A percentile compares a stretch with the other conserved stretches of the same genome.
Evolutionary conservation across 805 yeast genomes (phyloP).

Genomic region (Scheffersomyces amazonensis): DNA sequence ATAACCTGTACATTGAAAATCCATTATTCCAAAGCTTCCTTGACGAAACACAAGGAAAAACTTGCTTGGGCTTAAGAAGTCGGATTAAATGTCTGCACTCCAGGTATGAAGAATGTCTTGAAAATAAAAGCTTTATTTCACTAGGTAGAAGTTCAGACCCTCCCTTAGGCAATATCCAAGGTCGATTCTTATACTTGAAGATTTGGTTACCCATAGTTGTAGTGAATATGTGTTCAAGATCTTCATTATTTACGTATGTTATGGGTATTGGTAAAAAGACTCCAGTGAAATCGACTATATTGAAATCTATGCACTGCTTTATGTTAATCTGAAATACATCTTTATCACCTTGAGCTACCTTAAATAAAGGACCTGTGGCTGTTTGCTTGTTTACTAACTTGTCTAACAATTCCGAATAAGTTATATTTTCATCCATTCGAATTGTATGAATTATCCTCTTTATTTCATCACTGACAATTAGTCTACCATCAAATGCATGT

Average conservation of each 20-base stretch:
- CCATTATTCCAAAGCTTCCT: constrained; percentile 33
- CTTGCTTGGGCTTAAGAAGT: constrained; percentile 36
- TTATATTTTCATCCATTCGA: background rate
- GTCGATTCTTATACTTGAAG: constrained; percentile 18
- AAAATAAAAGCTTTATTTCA: constrained; percentile 37
- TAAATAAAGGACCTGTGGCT: constrained; percentile 1
- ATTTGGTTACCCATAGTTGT: constrained; percentile 19
- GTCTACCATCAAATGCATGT: constrained; percentile 15
- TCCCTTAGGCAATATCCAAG: constrained; percentile 26
- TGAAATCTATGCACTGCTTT: constrained; percentile 36
- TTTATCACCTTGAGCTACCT: background rate
- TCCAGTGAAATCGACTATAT: constrained; percentile 30
- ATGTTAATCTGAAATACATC: constrained; percentile 19
- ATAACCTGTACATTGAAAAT: constrained; percentile 35
- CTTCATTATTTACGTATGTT: background rate
- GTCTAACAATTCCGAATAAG: background rate
- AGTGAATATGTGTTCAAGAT: constrained; percentile 10
- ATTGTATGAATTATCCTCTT: constrained; percentile 2
- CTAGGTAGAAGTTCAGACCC: constrained; percentile 28
- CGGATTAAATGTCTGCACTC: constrained; percentile 36
- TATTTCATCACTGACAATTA: constrained; percentile 8
- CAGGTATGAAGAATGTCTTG: constrained; percentile 46
- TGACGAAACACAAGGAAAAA: constrained; percentile 42
- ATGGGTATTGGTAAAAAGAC: constrained; percentile 23
- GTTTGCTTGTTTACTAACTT: background rate